Evolutionary conservation across 108 stramenopile genomes (phyloP), one percentile per base, ranked within the genome.

Genomic region (Conticribra weissflogii): DNA sequence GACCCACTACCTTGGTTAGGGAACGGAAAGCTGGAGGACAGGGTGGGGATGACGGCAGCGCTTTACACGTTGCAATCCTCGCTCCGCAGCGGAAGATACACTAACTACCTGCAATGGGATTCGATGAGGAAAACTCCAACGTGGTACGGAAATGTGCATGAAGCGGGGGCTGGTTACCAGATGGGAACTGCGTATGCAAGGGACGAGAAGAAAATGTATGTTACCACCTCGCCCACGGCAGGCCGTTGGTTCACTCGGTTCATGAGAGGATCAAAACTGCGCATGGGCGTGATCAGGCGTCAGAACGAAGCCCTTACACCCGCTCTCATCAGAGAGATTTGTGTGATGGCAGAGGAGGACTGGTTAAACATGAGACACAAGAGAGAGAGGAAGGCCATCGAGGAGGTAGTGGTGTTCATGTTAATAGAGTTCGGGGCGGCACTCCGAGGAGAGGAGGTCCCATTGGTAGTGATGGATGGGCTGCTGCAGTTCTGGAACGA

Each of bases 91-190:
- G 50, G 50, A 17, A 3, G 19, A 19, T 17, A 4, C 16, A 21
- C 4, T 4, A 17, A 17, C 12, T 18, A 51, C 19, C 18, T 21
- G 9, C 50, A 51, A 16, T 51, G 50, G 50, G 50, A 51, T 4
- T 19, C 50, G 4, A 19, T 21, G 50, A 51, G 50, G 50, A 51
- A 51, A 21, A 51, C 50, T 51, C 50, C 50, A 9, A 51, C 50
- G 3, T 51, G 50, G 50, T 51, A 51, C 36, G 36, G 5, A 12
- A 41, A 41, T 41, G 36, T 12, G 8, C 12, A 41, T 12, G 36
- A 41, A 41, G 50, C 50, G 19, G 50, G 50, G 18, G 4, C 16
- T 18, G 50, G 19, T 18, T 51, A 19, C 19, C 4, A 18, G 16
- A 21, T 4, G 9, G 18, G 19, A 3, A 18, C 50, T 4, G 16